A percentile compares a stretch with the other conserved stretches of the same genome.
phyloP scores from a whole-genome alignment of 805 yeast species.

The Kurtzmaniella cleridarum region DNA sequence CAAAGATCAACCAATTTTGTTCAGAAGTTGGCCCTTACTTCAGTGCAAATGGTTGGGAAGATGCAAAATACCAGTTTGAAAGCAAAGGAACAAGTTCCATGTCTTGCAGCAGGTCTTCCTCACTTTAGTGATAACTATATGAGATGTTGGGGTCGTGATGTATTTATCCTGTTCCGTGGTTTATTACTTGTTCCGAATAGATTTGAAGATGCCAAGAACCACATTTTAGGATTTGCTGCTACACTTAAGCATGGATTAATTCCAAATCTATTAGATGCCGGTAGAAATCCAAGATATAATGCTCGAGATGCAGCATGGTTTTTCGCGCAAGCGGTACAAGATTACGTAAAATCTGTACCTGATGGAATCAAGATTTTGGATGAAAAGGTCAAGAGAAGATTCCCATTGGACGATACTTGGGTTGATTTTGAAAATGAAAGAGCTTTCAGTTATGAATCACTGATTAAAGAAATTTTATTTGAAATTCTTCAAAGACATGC shows the following conservation, averaged over 20 bases:
- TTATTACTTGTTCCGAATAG: conserved; percentile 73
- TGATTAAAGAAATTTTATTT: conserved; percentile 71
- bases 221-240: conserved; percentile 81
- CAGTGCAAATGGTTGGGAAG: conserved; percentile 80
- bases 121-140: conserved; percentile 86
- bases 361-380: conserved; percentile 61
- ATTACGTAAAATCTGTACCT: conserved; percentile 65
- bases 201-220: conserved; percentile 70
- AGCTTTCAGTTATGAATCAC: conserved; percentile 68
- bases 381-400: conserved; percentile 72
- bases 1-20: conserved; percentile 66
- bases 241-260: conserved; percentile 93
- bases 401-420: conserved; percentile 83
- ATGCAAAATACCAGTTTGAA: conserved; percentile 70
- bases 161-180: conserved; percentile 83
- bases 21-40: conserved; percentile 72
- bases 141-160: conserved; percentile 99
- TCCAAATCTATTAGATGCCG: conserved; percentile 89
- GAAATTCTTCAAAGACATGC: conserved; percentile 90
- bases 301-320: conserved; percentile 98
- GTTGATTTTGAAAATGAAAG: conserved; percentile 60
- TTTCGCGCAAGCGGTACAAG: conserved; percentile 83
- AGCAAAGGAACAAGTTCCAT: conserved; percentile 59
- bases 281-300: conserved; percentile 88
- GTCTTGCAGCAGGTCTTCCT: conserved; percentile 94